Percentiles rank a stretch among this genome's conserved stretches.
Evolutionary conservation across 202 grass and related monocot genomes (phyloP).

Genomic region (Eragrostis tef): DNA sequence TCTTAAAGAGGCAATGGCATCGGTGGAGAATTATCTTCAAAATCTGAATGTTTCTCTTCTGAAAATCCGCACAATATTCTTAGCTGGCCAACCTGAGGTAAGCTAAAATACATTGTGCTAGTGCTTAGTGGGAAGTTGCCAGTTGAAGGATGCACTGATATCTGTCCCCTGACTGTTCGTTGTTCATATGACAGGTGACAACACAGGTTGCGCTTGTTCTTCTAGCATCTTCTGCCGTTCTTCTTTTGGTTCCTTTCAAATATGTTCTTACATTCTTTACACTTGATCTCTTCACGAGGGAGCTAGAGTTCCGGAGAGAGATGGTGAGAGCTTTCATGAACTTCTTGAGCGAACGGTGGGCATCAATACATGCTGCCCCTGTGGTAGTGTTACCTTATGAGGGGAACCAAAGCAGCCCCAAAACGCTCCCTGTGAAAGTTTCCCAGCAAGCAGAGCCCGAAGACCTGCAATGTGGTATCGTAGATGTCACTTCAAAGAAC

Average conservation of each 20-base stretch:
- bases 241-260: conserved; percentile 86
- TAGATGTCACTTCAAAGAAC: conserved; percentile 49
- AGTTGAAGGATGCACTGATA: background rate
- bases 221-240: conserved; percentile 60
- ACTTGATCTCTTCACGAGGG: conserved; percentile 78
- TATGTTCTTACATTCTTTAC: conserved; percentile 66
- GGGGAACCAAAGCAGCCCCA: conserved; percentile 35
- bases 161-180: conserved; percentile 21
- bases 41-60: conserved; percentile 79
- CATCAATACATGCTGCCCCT: conserved; percentile 77
- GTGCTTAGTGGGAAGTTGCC: background rate
- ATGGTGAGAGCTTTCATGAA: conserved; percentile 71
- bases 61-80: conserved; percentile 73
- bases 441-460: conserved; percentile 36
- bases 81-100: conserved; percentile 95
- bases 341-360: conserved; percentile 79
- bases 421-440: conserved; percentile 42
- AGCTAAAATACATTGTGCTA: conserved; percentile 26
- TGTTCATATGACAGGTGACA: conserved; percentile 68
- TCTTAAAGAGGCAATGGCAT: conserved; percentile 92
- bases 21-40: conserved; percentile 91
- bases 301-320: conserved; percentile 73
- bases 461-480: conserved; percentile 41
- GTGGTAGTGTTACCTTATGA: conserved; percentile 79
- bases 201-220: conserved; percentile 78